Evolutionary conservation across 306 rosid genomes (phyloP), one percentile per base, ranked within the genome.

Genomic region (Pachyrhizus erosus): DNA sequence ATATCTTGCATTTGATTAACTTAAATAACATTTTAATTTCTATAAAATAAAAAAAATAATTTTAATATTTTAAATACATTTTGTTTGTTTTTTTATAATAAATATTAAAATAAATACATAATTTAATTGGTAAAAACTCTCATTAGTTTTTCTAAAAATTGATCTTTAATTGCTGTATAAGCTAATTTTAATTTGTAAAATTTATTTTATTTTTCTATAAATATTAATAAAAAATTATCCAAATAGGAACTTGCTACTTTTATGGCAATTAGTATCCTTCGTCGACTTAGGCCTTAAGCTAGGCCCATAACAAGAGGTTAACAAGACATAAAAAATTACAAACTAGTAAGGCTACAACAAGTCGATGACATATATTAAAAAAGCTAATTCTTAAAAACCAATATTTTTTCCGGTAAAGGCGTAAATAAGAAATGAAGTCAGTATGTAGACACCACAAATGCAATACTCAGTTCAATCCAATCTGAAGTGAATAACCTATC

Each of bases 401-500:
- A 65, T 43, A 15, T n/a, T 78, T 62, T 77, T 10, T 80, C 20
- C 15, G 18, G 61, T 20, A 78, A 64, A n/a, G 70, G 14, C 14
- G 23, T 40, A 46, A 9, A 34, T 55, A 12, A 77, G 57, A n/a
- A 46, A 64, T 62, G 69, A 75, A 81, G 73, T 55, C 79, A 73
- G 60, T 40, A 72, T 20, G 70, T 52, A 43, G 11, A 60, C 48
- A 72, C 37, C 70, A 72, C 72, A 73, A 76, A 82, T 83, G 70
- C 72, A 33, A 20, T 57, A 75, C 42, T 10, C 8, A 82, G 48
- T 77, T 23, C 66, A 69, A 29, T 45, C 80, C 66, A 65, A 76
- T 67, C 80, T 46, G 49, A 45, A 58, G 23, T 46, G 46, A 58
- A 77, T 9, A 86, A 54, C 70, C 78, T 67, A 73, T 79, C 79